Evolutionary conservation across 768 basidiomycete species (phyloP), one percentile per base, ranked within the genome.

Genomic region (Mycena alexandri): DNA sequence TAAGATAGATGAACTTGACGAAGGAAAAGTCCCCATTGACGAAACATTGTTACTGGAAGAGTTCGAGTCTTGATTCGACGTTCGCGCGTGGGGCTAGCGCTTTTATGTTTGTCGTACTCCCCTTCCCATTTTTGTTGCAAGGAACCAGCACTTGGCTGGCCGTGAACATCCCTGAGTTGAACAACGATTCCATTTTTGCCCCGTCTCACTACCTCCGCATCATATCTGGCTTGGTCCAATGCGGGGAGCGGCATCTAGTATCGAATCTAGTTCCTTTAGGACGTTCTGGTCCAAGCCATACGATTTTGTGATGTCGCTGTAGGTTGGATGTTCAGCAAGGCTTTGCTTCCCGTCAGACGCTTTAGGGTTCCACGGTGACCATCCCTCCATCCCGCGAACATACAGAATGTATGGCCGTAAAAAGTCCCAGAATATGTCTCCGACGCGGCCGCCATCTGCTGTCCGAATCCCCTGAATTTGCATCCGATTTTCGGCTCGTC

Each of bases 391-490:
- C 0, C 41, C 60, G 19, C 50, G 3, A 21, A 51, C 5, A 16
- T 50, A 60, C 1, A 60, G 14, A 24, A 61, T 52, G 38, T 41
- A 61, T 0, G 60, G 60, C 9, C 25, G 24, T 16, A 36, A 38
- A 2, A 51, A 21, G 12, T 61, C 60, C 60, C 50, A 52, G 16
- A 33, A 61, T 1, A 61, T 38, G 8, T 61, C 60, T 21, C 60
- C 60, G 3, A 41, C 24, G 8, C 41, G 48, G 16, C 48, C 58
- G 13, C 48, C 19, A 48, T 52, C 50, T 29, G 5, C 41, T 24
- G 60, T 3, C 59, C 59, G 16, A 36, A 24, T 7, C 59, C 59
- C 16, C 47, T 22, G 22, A 61, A 41, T 21, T 61, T 38, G 16
- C 42, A 51, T 24, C 5, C 52, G 33, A 17, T 14, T 29, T 29